Evolutionary conservation across 2,329 filamentous ascomycete genomes (phyloP).

Genomic region (Hymenotorrendiella dingleyae): DNA sequence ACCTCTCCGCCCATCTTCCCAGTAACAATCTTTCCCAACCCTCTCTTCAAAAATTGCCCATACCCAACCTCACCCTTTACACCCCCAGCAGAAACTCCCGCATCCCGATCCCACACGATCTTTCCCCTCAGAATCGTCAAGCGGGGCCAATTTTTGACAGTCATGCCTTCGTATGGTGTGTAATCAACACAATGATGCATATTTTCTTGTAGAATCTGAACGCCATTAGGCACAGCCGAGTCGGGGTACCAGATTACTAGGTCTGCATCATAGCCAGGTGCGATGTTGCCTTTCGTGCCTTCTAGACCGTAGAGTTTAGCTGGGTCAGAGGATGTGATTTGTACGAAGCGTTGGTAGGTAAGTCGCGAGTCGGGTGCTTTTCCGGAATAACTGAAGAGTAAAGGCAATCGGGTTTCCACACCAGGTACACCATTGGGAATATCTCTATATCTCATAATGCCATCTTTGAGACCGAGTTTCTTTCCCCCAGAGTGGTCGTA

Average conservation of each 20-base stretch:
- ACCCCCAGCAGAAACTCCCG: no score
- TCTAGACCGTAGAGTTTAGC: constrained; percentile 22
- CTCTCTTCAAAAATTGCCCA: constrained; percentile 19
- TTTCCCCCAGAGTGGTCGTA: constrained; percentile 20
- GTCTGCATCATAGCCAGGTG: constrained; percentile 22
- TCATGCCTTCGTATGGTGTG: constrained; percentile 22
- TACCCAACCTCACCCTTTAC: constrained; percentile 13
- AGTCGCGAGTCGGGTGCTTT: constrained; percentile 11
- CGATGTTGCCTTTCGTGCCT: constrained; percentile 20
- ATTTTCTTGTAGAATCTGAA: constrained; percentile 16
- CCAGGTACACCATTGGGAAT: constrained; percentile 23
- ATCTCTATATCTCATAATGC: constrained; percentile 17
- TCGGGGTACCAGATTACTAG: constrained; percentile 23
- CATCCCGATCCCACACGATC: constrained; percentile 21
- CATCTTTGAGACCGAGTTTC: constrained; percentile 18
- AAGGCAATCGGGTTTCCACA: constrained; percentile 20
- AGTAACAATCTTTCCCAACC: constrained; percentile 18
- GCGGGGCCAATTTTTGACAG: constrained; percentile 20
- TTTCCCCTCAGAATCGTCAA: constrained; percentile 20
- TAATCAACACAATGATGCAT: constrained; percentile 24
- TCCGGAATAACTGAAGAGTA: constrained; percentile 17
- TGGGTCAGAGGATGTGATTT: constrained; percentile 18
- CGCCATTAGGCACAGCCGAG: constrained; percentile 3
- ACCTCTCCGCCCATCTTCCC: constrained; percentile 16
- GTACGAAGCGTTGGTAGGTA: constrained; percentile 18